Base-by-base conservation (phyloP, 139 green algal genomes). In the Chlamydomonas incerta region DNA sequence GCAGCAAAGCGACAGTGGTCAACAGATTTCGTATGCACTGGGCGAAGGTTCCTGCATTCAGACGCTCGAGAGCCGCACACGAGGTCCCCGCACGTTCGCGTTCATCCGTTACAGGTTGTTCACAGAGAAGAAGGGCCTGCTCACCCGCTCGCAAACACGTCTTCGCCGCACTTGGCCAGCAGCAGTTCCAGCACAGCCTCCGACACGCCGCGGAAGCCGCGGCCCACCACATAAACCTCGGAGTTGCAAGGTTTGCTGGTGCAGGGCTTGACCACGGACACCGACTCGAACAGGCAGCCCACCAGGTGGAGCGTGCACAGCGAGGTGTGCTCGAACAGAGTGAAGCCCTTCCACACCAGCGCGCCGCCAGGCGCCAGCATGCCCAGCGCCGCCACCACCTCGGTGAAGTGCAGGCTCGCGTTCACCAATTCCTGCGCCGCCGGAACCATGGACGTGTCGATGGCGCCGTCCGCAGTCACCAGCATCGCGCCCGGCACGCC, bases 241-340 rank as follows among this genome's bases (percentile, higher is more conserved):
- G 66, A 87, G 88, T 94, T 94, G 84, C 57, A 80, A 15, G 88
- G 75, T 77, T 94, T 94, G 91, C 88, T 92, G 65, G 88, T 90
- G 35, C 81, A 72, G 10, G 91, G 91, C 81, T 94, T 94, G 87
- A 72, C 87, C 52, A 94, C 87, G n/a, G 70, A 29, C 6, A 92
- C 76, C 47, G 82, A 17, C 1, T 92, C 66, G 47, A 94, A 94
- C 4, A 90, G 63, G 75, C 72, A 81, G 35, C 87, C 88, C 76
- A 90, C 82, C 34, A 92, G 66, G 87, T 91, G 81, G 28, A 94
- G 77, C 17, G 81, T 41, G 47, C 83, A 77, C 50, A 94, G 46
- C 28, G 88, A 87, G 35, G 71, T 58, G 87, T 92, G 91, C 85
- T 94, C 91, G 52, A 89, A 89, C 13, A 90, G 79, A 20, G 91